Evolutionary conservation across 176 grass and related monocot genomes (phyloP).

Genomic region (Triticum monococcum): DNA sequence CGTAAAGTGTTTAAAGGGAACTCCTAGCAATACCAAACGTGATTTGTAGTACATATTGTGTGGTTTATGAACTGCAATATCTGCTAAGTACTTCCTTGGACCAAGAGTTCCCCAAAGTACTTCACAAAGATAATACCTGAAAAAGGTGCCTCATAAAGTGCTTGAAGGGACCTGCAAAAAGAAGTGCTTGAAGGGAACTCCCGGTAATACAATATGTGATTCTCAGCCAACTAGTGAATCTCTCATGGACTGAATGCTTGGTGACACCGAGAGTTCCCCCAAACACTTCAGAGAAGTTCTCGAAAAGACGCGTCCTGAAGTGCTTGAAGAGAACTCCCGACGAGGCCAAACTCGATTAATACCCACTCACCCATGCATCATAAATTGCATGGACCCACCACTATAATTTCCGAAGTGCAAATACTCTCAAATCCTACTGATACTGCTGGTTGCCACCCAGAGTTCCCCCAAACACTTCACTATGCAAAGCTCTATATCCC

Average conservation of each 20-base stretch:
- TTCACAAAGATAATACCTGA: neutral
- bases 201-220: neutral
- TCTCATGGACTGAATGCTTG: neutral
- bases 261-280: slow-evolving; percentile 44
- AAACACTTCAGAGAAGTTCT: slow-evolving; percentile 50
- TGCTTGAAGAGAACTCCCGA: slow-evolving; percentile 43
- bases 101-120: slow-evolving; percentile 47
- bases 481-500: neutral
- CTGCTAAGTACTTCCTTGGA: neutral
- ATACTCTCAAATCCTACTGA: neutral
- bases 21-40: neutral
- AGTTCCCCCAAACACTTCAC: slow-evolving; percentile 57
- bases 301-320: neutral
- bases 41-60: neutral
- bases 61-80: neutral
- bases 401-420: neutral
- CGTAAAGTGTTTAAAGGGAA: neutral
- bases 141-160: slow-evolving; percentile 19
- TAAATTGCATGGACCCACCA: neutral
- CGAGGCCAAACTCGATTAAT: neutral
- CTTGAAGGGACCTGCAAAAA: slow-evolving; percentile 10
- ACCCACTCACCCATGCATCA: neutral
- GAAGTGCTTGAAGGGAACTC: slow-evolving; percentile 45
- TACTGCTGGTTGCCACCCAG: neutral
- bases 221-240: neutral